Evolutionary conservation across 2,329 filamentous ascomycete genomes (phyloP).

Genomic region (Ascochyta clinopodiicola): DNA sequence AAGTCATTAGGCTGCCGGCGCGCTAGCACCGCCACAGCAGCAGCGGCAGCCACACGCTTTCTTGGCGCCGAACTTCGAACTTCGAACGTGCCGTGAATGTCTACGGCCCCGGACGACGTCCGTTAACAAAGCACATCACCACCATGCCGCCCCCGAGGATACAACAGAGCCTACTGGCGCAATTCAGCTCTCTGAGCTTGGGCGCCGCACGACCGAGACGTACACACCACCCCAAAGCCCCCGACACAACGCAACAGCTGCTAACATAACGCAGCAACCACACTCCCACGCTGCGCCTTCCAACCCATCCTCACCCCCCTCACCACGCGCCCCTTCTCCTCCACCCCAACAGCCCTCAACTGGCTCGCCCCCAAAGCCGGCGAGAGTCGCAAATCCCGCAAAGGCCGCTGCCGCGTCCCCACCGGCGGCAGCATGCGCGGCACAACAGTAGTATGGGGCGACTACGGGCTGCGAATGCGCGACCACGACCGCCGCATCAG

Average conservation of each 20-base stretch:
- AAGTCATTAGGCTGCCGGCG: conserved; percentile 12
- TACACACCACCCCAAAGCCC: conserved; percentile 28
- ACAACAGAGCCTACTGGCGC: conserved; percentile 42
- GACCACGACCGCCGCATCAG: conserved; percentile 93
- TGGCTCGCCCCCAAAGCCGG: conserved; percentile 85
- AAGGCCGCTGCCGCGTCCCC: conserved; percentile 84
- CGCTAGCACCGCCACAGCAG: conserved; percentile 19
- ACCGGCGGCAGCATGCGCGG: conserved; percentile 91
- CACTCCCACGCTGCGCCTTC: conserved; percentile 40
- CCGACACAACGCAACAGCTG: neutral
- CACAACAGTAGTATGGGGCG: conserved; percentile 94
- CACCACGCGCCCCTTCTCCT: conserved; percentile 70
- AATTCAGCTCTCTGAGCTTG: conserved; percentile 41
- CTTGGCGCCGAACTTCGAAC: conserved; percentile 37
- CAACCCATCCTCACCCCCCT: conserved; percentile 36
- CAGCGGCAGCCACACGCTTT: conserved; percentile 7
- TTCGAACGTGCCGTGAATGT: neutral
- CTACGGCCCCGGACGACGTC: neutral
- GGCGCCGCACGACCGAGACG: conserved; percentile 30
- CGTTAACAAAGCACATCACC: conserved; percentile 8
- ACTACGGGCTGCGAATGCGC: conserved; percentile 91
- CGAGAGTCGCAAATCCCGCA: conserved; percentile 85
- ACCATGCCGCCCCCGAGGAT: conserved; percentile 52
- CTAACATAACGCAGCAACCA: conserved; percentile 25
- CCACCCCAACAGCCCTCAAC: conserved; percentile 65